Evolutionary conservation across 108 stramenopile genomes (phyloP), one percentile per base, ranked within the genome.

Genomic region (Stephanodiscus minutulus): DNA sequence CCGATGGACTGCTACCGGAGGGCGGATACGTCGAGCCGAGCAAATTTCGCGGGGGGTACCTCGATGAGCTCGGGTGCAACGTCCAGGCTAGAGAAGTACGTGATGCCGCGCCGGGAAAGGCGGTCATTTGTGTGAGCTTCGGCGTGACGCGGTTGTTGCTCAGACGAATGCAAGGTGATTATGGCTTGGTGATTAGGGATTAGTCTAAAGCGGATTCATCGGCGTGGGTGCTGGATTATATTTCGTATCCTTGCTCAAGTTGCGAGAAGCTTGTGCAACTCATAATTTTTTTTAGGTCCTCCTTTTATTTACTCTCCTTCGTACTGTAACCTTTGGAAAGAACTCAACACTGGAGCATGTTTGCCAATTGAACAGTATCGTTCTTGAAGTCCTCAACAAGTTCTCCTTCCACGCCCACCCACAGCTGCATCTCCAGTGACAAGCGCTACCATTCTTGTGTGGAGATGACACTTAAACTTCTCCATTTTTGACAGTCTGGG

Each of bases 81-180:
- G 64, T 95, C 20, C 25, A 76, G 22, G 88, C 87, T 11, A 82
- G 91, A 52, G 73, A 85, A 47, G 83, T 95, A 18, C 76, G 94
- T 43, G 94, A 95, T 81, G 91, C 91, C 6, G 91, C 91, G 27
- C 94, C 94, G 3, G 88, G 90, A 46, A 95, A 95, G 74, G 68
- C 88, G 29, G 91, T 95, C 1, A 77, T 91, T 49, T 95, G 94
- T 53, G 94, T 95, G 41, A 90, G 85, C 70, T 95, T 95, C 61
- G 74, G 64, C n/a, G 80, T 83, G 7, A 91, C 91, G 17, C 64
- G 85, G 9, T 66, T 74, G 48, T 68, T 94, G 43, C 75, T 94
- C 18, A 65, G 84, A 46, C 66, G 79, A 18, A 91, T 94, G 87
- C 92, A 94, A 61, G 90, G 91, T 15, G 88, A 90, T 61, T 92